Conservation (phyloP, 805 yeast species). For the Barnettozyma siamensis region DNA sequence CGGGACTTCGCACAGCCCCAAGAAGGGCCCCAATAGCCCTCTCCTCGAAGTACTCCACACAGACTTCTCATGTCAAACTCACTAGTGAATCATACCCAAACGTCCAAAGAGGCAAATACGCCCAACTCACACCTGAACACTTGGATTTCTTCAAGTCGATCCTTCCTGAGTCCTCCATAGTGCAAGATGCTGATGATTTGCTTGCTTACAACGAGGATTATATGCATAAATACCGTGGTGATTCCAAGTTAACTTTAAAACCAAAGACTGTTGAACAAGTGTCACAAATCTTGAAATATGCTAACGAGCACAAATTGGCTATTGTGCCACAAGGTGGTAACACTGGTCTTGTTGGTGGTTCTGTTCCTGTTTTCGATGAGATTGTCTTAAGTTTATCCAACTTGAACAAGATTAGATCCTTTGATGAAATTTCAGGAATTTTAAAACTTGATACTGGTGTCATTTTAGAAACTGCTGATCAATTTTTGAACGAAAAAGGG, state of each 20-base stretch:
- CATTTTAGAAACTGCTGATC: constrained; percentile 80
- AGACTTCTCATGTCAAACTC: constrained; percentile 30
- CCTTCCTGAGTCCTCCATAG: constrained; percentile 42
- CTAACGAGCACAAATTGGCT: constrained; percentile 72
- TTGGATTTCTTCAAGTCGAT: constrained; percentile 54
- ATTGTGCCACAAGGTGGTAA: constrained; percentile 97
- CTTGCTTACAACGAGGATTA: constrained; percentile 80
- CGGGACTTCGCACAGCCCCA: too few relatives aligned
- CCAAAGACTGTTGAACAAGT: constrained; percentile 81
- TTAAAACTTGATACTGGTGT: constrained; percentile 89
- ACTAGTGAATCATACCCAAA: constrained; percentile 69
- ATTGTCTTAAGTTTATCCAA: constrained; percentile 64
- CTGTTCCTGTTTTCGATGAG: constrained; percentile 89
- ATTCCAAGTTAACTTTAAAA: constrained; percentile 70
- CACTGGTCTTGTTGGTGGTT: constrained; percentile 94
- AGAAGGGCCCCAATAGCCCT: too few relatives aligned
- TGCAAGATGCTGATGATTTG: constrained; percentile 58
- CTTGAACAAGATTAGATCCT: constrained; percentile 73
- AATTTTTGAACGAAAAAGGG: constrained; percentile 69
- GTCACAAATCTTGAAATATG: constrained; percentile 67
- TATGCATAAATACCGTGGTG: constrained; percentile 93
- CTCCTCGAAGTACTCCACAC: constrained; percentile 16
- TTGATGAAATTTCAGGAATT: constrained; percentile 79
- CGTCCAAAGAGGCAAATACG: constrained; percentile 49
- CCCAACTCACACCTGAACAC: constrained; percentile 49